Conservation (phyloP, 2,329 filamentous ascomycete species). For the Penicillium aurantiogriseum region DNA sequence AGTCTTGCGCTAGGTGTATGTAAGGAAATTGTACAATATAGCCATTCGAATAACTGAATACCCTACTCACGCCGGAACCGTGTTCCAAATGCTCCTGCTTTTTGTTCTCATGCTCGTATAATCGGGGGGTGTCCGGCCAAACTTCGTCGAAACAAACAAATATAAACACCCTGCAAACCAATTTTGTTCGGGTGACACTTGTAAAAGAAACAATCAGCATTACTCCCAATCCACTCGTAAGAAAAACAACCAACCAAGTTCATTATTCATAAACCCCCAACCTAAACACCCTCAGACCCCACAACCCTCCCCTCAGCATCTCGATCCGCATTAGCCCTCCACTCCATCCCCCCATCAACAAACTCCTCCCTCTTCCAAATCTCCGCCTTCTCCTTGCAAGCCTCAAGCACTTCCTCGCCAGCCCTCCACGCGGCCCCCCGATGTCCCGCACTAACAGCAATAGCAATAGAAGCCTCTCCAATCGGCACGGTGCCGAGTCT, state of each 20-base stretch:
- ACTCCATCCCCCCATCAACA: slow-evolving; percentile 67
- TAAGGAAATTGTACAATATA: slow-evolving; percentile 27
- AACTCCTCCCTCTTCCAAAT: slow-evolving; percentile 96
- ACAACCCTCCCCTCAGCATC: slow-evolving; percentile 47
- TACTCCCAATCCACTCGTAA: neutral
- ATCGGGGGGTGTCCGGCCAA: no score
- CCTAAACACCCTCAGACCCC: neutral
- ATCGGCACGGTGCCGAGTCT: slow-evolving; percentile 82
- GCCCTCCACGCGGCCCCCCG: slow-evolving; percentile 81
- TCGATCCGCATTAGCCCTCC: slow-evolving; percentile 84
- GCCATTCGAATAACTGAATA: slow-evolving; percentile 25
- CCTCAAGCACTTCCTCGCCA: slow-evolving; percentile 84
- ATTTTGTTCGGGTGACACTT: neutral
- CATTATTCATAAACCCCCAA: neutral
- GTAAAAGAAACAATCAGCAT: neutral
- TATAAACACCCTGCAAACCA: neutral
- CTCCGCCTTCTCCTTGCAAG: slow-evolving; percentile 83
- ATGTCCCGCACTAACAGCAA: slow-evolving; percentile 81
- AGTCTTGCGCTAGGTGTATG: slow-evolving; percentile 9
- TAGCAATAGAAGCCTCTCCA: slow-evolving; percentile 88
- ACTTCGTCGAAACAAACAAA: neutral
- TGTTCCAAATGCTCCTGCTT: neutral
- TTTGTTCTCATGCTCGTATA: neutral
- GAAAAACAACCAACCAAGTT: neutral
- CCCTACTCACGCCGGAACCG: slow-evolving; percentile 23